Percentiles rank a stretch among this genome's conserved stretches.
Conservation (phyloP, 1,139 yeast genomes). For the Nakaseomyces nivariensis region DNA sequence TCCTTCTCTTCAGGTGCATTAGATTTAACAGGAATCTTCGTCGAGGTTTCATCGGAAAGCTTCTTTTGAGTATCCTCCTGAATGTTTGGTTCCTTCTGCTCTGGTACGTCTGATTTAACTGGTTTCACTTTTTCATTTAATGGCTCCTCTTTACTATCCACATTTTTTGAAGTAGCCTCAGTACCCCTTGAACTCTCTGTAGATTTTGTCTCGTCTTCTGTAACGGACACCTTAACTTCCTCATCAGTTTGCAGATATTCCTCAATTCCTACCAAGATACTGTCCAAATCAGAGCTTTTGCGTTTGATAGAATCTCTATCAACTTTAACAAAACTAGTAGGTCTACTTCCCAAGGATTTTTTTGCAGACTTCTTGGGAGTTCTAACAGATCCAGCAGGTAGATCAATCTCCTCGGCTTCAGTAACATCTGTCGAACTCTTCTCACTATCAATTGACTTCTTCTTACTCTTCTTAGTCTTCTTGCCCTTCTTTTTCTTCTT, state of each 20-base stretch:
- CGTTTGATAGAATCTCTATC: slow-evolving; percentile 1
- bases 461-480: slow-evolving; percentile 1
- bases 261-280: slow-evolving; percentile 12
- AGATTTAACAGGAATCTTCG: no score
- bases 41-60: no score
- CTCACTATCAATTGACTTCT: not conserved
- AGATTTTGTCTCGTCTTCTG: not conserved
- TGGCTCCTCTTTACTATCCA: no score
- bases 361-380: not conserved
- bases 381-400: not conserved
- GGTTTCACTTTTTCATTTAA: no score
- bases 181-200: no score
- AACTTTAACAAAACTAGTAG: not conserved
- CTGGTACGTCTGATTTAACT: no score
- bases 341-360: not conserved
- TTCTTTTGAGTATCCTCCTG: no score
- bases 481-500: slow-evolving; percentile 1
- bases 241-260: slow-evolving; percentile 8
- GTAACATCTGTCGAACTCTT: not conserved
- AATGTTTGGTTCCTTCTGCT: no score
- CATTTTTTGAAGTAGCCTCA: no score
- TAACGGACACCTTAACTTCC: not conserved
- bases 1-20: no score
- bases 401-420: not conserved
- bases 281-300: slow-evolving; percentile 7